A percentile compares a stretch with the other conserved stretches of the same genome.
These are phyloP conservation scores for Ogataea haglerorum DNA, from an alignment of 805 yeast genomes.

Conservation along the genomic window DNA sequence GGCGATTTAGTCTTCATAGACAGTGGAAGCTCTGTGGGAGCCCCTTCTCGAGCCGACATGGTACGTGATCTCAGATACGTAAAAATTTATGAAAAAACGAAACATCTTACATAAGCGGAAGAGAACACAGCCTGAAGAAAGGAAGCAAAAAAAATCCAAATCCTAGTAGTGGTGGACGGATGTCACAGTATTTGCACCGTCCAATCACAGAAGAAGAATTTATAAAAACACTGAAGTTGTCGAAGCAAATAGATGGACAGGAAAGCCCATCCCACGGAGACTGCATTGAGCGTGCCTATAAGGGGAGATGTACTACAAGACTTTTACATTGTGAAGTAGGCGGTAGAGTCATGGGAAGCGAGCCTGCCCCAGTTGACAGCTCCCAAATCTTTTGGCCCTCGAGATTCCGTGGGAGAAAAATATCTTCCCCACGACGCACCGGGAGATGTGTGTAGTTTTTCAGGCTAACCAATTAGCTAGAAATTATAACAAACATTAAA, in stretches of 20 bases:
- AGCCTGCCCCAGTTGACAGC: neutral
- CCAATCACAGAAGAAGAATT: conserved; percentile 22
- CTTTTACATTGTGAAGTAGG: no score
- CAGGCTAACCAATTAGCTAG: conserved; percentile 10
- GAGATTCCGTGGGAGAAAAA: conserved; percentile 1
- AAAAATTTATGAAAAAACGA: conserved; percentile 1
- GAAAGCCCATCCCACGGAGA: no score
- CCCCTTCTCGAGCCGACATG: conserved; percentile 9
- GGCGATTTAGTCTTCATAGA: conserved; percentile 57
- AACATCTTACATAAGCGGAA: conserved; percentile 1
- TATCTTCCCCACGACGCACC: conserved; percentile 1
- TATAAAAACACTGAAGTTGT: conserved; percentile 8
- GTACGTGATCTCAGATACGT: neutral
- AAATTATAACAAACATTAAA: conserved; percentile 9
- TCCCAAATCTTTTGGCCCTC: neutral
- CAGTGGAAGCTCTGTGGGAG: conserved; percentile 25
- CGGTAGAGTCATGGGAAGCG: neutral
- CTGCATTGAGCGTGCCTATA: no score
- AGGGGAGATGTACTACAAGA: no score
- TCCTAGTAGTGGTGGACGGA: conserved; percentile 4
- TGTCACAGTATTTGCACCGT: neutral
- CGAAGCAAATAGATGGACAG: neutral
- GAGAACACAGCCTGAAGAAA: neutral
- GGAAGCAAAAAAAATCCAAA: neutral
- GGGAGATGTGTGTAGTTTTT: conserved; percentile 1